Conservation (phyloP, 1,284 basidiomycete species). For the Exobasidium cylindrosporum region DNA sequence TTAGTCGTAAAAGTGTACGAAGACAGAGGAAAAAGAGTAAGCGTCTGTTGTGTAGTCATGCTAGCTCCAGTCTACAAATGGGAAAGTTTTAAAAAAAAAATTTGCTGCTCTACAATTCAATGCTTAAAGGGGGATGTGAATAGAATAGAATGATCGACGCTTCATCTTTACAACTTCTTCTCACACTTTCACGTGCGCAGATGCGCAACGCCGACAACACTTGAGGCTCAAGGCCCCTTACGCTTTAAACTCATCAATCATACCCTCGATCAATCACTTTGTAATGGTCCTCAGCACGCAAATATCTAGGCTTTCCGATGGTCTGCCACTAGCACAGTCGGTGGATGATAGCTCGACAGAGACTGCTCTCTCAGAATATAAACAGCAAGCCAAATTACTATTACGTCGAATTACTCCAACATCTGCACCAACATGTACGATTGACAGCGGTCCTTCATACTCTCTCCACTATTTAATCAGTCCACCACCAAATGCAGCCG, state of each 20-base stretch:
- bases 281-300: constrained; percentile 52
- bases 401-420: constrained; percentile 84
- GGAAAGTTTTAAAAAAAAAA: no score
- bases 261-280: no score
- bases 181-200: background rate
- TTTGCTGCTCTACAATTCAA: no score
- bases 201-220: no score
- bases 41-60: constrained; percentile 33
- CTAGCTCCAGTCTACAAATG: no score
- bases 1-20: constrained; percentile 89
- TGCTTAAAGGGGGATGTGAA: no score
- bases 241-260: no score
- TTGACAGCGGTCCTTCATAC: constrained; percentile 71
- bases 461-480: constrained; percentile 80
- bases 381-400: constrained; percentile 95
- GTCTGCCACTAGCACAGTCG: constrained; percentile 50
- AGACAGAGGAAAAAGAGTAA: constrained; percentile 67
- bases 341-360: constrained; percentile 69
- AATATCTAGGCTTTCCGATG: constrained; percentile 46
- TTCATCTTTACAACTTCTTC: background rate
- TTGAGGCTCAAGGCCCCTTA: no score
- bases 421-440: constrained; percentile 90
- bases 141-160: no score
- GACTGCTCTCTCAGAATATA: constrained; percentile 88
- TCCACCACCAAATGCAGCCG: constrained; percentile 38